Evolutionary conservation across 176 grass and related monocot species (phyloP).

Genomic region (Eremochloa ophiuroides): DNA sequence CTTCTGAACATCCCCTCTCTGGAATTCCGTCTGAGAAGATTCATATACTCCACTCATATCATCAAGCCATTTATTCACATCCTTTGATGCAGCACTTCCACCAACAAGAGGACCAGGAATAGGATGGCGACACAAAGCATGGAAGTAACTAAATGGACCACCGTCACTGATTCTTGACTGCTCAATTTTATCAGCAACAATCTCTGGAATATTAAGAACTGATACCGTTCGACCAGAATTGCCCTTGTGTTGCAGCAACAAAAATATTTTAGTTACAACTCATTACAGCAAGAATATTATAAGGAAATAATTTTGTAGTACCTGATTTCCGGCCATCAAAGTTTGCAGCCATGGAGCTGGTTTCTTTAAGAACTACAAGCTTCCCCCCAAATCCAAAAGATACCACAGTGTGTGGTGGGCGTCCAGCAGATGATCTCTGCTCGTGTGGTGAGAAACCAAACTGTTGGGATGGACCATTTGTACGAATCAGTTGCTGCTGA

Average conservation of each 20-base stretch:
- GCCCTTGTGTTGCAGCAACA: constrained; percentile 45
- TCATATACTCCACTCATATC: constrained; percentile 57
- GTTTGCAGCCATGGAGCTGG: constrained; percentile 43
- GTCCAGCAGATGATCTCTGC: constrained; percentile 71
- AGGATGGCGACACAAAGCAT: constrained; percentile 57
- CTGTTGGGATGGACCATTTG: constrained; percentile 41
- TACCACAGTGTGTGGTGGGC: constrained; percentile 68
- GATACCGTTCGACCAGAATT: constrained; percentile 44
- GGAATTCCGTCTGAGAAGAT: constrained; percentile 49
- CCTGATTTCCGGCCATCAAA: constrained; percentile 61
- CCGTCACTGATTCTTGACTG: constrained; percentile 36
- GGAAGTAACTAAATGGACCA: constrained; percentile 57
- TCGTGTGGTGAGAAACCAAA: constrained; percentile 55
- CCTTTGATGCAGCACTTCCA: constrained; percentile 75
- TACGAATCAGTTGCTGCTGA: constrained; percentile 42
- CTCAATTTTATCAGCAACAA: constrained; percentile 58
- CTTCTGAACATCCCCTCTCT: constrained; percentile 60
- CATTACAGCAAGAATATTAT: constrained; percentile 13
- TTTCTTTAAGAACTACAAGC: constrained; percentile 73
- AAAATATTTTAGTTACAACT: constrained; percentile 16
- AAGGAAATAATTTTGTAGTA: constrained; percentile 23
- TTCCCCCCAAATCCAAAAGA: constrained; percentile 89
- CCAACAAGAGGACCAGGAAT: constrained; percentile 91
- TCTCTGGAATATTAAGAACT: constrained; percentile 61
- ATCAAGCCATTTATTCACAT: constrained; percentile 94